A percentile compares a stretch with the other conserved stretches of the same genome.
phyloP scores from a whole-genome alignment of 1,139 yeast genomes.

The Nakaseomyces bracarensis region DNA sequence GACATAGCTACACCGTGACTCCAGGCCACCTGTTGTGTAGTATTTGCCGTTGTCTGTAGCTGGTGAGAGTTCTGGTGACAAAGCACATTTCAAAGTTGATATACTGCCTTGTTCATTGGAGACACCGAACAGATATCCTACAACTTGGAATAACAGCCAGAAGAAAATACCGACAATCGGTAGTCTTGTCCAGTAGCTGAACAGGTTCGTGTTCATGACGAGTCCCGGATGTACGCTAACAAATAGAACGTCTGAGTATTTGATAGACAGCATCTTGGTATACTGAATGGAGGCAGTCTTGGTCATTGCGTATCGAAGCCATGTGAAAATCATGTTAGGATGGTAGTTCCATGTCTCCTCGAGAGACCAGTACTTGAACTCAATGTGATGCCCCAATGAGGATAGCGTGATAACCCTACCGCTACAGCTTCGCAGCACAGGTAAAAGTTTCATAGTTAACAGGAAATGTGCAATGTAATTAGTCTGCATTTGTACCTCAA shows the following conservation, averaged over 20 bases:
- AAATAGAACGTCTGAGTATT: slow-evolving; percentile 58
- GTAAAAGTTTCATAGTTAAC: slow-evolving; percentile 54
- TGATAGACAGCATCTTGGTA: slow-evolving; percentile 53
- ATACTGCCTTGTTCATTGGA: slow-evolving; percentile 63
- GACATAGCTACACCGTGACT: slow-evolving; percentile 46
- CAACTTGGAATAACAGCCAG: slow-evolving; percentile 60
- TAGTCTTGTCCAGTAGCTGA: slow-evolving; percentile 67
- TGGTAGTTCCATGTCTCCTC: slow-evolving; percentile 45
- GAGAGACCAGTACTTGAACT: slow-evolving; percentile 44
- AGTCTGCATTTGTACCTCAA: slow-evolving; percentile 74
- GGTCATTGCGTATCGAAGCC: slow-evolving; percentile 74
- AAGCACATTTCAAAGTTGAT: slow-evolving; percentile 57
- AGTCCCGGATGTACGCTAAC: slow-evolving; percentile 80
- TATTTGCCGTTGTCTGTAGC: slow-evolving; percentile 63
- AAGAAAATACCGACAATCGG: slow-evolving; percentile 67
- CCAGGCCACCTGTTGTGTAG: slow-evolving; percentile 52
- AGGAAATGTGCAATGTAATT: slow-evolving; percentile 72
- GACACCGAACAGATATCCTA: slow-evolving; percentile 64
- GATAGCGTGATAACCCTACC: slow-evolving; percentile 58
- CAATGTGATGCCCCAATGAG: slow-evolving; percentile 61
- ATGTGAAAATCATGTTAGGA: slow-evolving; percentile 64
- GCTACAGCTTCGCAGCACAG: slow-evolving; percentile 40
- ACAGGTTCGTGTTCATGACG: slow-evolving; percentile 68
- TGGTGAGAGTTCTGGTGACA: slow-evolving; percentile 44
- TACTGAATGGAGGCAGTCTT: slow-evolving; percentile 76